Conservation (phyloP, 2,329 filamentous ascomycete genomes). For the Ascochyta lentis region DNA sequence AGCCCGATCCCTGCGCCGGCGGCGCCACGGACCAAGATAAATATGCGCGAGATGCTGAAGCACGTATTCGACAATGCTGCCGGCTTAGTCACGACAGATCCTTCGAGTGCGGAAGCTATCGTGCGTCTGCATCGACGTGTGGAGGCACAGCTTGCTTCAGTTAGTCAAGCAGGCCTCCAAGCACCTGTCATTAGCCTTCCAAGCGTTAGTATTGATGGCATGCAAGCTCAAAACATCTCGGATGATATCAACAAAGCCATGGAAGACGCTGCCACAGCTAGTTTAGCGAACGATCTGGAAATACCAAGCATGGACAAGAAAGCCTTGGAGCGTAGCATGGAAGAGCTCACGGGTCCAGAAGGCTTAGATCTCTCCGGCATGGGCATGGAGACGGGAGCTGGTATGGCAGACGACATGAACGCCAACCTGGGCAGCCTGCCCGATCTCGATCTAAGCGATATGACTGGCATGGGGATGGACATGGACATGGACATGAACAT, state of each 20-base stretch:
- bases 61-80: slow-evolving; percentile 65
- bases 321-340: slow-evolving; percentile 41
- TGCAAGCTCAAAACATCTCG: slow-evolving; percentile 35
- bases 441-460: slow-evolving; percentile 38
- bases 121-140: slow-evolving; percentile 69
- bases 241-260: slow-evolving; percentile 45
- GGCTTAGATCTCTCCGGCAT: slow-evolving; percentile 41
- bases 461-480: slow-evolving; percentile 40
- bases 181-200: slow-evolving; percentile 36
- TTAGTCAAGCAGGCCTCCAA: slow-evolving; percentile 33
- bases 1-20: slow-evolving; percentile 35
- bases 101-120: slow-evolving; percentile 64
- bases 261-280: slow-evolving; percentile 44
- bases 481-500: slow-evolving; percentile 38
- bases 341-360: slow-evolving; percentile 37
- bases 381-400: slow-evolving; percentile 36
- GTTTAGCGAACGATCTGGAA: slow-evolving; percentile 41
- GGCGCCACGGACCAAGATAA: slow-evolving; percentile 53
- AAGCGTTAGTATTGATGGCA: slow-evolving; percentile 37
- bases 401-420: slow-evolving; percentile 28
- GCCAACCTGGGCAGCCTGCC: slow-evolving; percentile 35
- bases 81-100: slow-evolving; percentile 63
- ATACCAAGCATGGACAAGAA: slow-evolving; percentile 42
- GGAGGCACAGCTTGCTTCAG: slow-evolving; percentile 64
- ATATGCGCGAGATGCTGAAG: slow-evolving; percentile 66